phyloP scores from a whole-genome alignment of 371 early-diverging fungal species.

The Mucor irregularis region DNA sequence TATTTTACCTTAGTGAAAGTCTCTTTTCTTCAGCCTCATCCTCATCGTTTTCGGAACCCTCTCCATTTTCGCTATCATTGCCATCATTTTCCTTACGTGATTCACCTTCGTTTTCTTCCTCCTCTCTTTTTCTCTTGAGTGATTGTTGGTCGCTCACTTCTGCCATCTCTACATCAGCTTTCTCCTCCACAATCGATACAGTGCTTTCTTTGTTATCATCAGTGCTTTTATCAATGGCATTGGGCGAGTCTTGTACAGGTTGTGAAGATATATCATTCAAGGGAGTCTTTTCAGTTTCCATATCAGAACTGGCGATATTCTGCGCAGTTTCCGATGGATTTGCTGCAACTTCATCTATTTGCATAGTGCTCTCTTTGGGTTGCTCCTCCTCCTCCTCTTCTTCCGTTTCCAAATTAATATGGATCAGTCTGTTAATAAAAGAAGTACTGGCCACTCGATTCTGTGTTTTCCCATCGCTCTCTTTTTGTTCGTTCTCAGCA shows the following conservation, averaged over 20 bases:
- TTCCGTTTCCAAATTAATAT: slow-evolving; percentile 5
- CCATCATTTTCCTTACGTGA: slow-evolving; percentile 4
- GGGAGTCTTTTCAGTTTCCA: too few relatives aligned
- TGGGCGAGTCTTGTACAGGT: neutral
- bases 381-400: neutral
- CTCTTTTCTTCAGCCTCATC: slow-evolving; percentile 50
- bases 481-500: neutral
- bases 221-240: neutral
- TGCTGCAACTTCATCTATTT: neutral
- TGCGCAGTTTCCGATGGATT: neutral
- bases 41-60: slow-evolving; percentile 27
- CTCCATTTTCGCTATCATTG: slow-evolving; percentile 13
- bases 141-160: neutral
- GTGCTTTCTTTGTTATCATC: too few relatives aligned
- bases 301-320: too few relatives aligned
- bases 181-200: too few relatives aligned
- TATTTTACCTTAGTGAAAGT: slow-evolving; percentile 48
- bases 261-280: neutral
- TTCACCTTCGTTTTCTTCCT: neutral
- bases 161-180: neutral
- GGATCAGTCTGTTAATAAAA: slow-evolving; percentile 2
- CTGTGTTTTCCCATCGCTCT: neutral
- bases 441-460: neutral
- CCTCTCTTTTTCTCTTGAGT: slow-evolving; percentile 12
- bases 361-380: neutral